Conservation (phyloP, 2,329 filamentous ascomycete genomes). For the Phoma sp. region DNA sequence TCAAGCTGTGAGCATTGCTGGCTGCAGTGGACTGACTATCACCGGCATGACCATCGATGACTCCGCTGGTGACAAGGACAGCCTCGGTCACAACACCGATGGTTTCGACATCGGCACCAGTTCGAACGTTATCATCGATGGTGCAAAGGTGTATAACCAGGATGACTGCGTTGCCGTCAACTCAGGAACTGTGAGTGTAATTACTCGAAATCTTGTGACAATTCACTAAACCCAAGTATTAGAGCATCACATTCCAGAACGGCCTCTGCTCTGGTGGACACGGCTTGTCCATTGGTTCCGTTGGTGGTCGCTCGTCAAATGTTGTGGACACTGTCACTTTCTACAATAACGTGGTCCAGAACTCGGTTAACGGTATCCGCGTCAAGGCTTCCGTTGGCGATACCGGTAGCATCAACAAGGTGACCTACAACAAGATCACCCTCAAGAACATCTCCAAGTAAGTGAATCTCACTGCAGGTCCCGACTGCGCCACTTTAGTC, state of each 20-base stretch:
- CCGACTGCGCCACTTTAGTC: neutral
- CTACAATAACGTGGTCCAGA: constrained; percentile 55
- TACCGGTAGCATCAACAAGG: constrained; percentile 59
- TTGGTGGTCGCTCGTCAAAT: constrained; percentile 64
- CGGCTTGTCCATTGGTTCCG: constrained; percentile 65
- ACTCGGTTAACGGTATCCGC: constrained; percentile 64
- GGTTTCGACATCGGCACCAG: constrained; percentile 63
- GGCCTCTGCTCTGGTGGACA: constrained; percentile 62
- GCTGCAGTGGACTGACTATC: constrained; percentile 54
- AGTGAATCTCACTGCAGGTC: neutral
- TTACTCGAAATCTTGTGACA: neutral
- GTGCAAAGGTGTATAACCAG: constrained; percentile 63
- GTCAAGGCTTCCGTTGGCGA: constrained; percentile 63
- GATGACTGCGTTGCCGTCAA: constrained; percentile 67
- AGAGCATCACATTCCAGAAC: constrained; percentile 45
- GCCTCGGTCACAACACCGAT: constrained; percentile 60
- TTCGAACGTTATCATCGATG: constrained; percentile 57
- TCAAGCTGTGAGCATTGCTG: constrained; percentile 59
- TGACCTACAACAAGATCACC: constrained; percentile 57
- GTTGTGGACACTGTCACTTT: constrained; percentile 62
- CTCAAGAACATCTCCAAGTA: constrained; percentile 55
- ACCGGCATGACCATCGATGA: constrained; percentile 64
- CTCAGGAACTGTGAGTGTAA: constrained; percentile 53
- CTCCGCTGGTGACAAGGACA: constrained; percentile 57
- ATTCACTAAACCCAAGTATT: neutral